Base-by-base conservation (phyloP, 2,329 filamentous ascomycete species). In the Pseudophaeomoniella oleicola region DNA sequence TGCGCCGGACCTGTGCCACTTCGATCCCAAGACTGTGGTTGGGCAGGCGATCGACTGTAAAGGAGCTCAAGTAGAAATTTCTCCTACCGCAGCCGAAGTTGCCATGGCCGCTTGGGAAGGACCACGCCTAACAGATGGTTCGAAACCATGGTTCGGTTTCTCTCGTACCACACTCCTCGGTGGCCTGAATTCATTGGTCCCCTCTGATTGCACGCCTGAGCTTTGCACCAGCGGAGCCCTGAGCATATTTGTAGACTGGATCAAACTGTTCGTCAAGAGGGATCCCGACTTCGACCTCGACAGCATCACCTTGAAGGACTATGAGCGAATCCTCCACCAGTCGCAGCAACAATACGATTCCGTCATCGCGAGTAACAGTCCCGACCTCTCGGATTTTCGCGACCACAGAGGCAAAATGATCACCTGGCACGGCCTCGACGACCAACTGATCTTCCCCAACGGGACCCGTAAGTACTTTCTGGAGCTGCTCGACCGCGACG, bases 381-480 rank as follows among this genome's bases (percentile, higher is more conserved):
- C 60, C 37, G 64, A 71, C 43, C 48, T 73, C 3, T 57, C 58
- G 0, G 49, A 55, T 0, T 72, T 67, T 55, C 52, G 60, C 52
- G 32, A 52, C 57, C 30, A 55, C 47, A 56, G 57, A 2, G 57
- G 59, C 14, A 64, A 62, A 40, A 47, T 64, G 13, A 44, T 64
- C 22, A 53, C 53, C 35, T 63, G 57, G 42, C 62, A 64, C 39
- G 60, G 60, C 6, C 47, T 52, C 12, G 52, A 56, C 37, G 61
- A 64, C 37, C 60, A 66, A 10, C 59, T 69, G 30, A 76, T 75
- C 37, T 61, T 67, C 11, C 63, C 64, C 0, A 62, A 63, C 0
- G 60, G 66, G 13, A 66, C 63, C 2, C 59, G 66, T 6, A 68
- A 67, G 48, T 76, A 61, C 46, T 68, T 70, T 50, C 34, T 54